Conservation (phyloP, 768 basidiomycete species). For the Lepiota brunneoincarnata region DNA sequence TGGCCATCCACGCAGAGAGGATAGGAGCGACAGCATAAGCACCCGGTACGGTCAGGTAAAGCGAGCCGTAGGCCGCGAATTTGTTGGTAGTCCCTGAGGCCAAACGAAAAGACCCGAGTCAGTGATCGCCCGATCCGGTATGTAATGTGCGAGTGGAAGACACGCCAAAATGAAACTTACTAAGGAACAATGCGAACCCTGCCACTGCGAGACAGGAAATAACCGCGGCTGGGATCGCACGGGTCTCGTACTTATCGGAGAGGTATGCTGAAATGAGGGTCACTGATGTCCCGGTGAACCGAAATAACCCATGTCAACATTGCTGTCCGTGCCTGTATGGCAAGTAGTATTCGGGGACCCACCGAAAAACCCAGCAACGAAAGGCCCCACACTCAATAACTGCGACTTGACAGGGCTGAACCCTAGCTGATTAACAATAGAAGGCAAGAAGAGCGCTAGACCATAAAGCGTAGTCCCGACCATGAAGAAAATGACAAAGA, state of each 20-base stretch:
- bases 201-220: constrained; percentile 22
- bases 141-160: background rate
- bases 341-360: constrained; percentile 3
- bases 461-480: constrained; percentile 33
- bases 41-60: constrained; percentile 33
- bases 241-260: constrained; percentile 25
- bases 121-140: background rate
- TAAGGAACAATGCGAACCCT: constrained; percentile 30
- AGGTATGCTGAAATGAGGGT: constrained; percentile 22
- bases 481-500: constrained; percentile 34
- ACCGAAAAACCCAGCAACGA: constrained; percentile 34
- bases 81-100: constrained; percentile 21
- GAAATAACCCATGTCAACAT: background rate
- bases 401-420: constrained; percentile 30
- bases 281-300: constrained; percentile 13
- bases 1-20: constrained; percentile 32
- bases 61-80: constrained; percentile 28
- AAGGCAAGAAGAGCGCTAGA: constrained; percentile 33
- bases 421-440: constrained; percentile 34
- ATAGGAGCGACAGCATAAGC: constrained; percentile 29
- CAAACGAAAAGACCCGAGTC: too few species aligned
- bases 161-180: constrained; percentile 16
- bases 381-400: constrained; percentile 35
- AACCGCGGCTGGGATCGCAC: constrained; percentile 22
- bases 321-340: background rate